Percentiles rank a stretch among this genome's conserved stretches.
phyloP scores from a whole-genome alignment of 768 basidiomycete species.

The Butyriboletus loyo region DNA sequence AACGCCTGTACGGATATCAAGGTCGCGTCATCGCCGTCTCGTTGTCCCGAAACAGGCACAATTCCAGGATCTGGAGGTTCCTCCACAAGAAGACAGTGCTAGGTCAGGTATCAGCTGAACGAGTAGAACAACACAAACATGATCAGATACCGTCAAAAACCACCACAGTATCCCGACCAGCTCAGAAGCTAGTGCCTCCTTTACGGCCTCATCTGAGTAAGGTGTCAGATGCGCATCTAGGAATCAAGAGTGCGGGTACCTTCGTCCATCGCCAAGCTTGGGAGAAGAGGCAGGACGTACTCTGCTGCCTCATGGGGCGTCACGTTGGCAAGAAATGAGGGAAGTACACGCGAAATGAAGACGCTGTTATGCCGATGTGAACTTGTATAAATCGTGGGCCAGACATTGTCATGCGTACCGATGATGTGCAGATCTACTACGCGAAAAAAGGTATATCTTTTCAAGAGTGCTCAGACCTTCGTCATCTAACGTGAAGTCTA shows the following conservation, averaged over 20 bases:
- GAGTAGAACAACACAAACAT: background rate
- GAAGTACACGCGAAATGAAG: slow-evolving; percentile 82
- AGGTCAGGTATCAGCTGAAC: slow-evolving; percentile 7
- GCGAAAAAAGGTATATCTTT: slow-evolving; percentile 86
- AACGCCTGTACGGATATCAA: slow-evolving; percentile 80
- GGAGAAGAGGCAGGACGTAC: slow-evolving; percentile 90
- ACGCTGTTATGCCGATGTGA: slow-evolving; percentile 47
- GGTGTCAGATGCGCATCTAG: slow-evolving; percentile 4
- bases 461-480: slow-evolving; percentile 83
- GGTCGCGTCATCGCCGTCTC: slow-evolving; percentile 26
- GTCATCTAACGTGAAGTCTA: slow-evolving; percentile 60
- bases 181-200: slow-evolving; percentile 81
- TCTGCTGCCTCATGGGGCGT: slow-evolving; percentile 86
- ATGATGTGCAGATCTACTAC: slow-evolving; percentile 67
- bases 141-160: slow-evolving; percentile 65
- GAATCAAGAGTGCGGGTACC: slow-evolving; percentile 42
- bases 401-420: slow-evolving; percentile 31
- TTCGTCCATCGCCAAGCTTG: slow-evolving; percentile 79
- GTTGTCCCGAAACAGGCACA: slow-evolving; percentile 11
- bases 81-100: slow-evolving; percentile 69
- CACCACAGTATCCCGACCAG: slow-evolving; percentile 87
- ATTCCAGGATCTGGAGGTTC: slow-evolving; percentile 31
- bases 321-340: slow-evolving; percentile 72
- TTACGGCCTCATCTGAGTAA: slow-evolving; percentile 73
- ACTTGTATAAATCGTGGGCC: background rate